A percentile compares a stretch with the other conserved stretches of the same genome.
These are phyloP conservation scores for Kwoniella heveanensis DNA, from an alignment of 768 basidiomycete species.

Conservation along the genomic window DNA sequence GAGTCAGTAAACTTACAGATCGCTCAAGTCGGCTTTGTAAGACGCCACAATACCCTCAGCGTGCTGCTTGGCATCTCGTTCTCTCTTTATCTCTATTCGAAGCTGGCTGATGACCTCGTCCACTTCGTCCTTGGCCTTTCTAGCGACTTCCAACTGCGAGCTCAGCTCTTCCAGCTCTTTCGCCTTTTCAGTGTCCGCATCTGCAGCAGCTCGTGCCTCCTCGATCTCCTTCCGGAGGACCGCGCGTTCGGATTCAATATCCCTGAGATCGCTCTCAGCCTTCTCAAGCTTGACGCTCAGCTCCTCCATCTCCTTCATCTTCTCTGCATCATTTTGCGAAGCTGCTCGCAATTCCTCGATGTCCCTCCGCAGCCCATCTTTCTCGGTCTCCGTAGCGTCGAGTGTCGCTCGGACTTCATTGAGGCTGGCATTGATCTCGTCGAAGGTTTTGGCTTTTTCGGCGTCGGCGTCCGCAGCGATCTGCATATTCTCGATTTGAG, in stretches of 20 bases:
- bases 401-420: background rate
- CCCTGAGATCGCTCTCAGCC: background rate
- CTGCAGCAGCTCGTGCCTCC: background rate
- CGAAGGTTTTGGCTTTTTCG: background rate
- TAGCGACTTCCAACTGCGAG: background rate
- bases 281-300: background rate
- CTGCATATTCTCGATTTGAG: background rate
- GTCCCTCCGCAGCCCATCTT: background rate
- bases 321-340: background rate
- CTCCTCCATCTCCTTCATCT: background rate
- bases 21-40: background rate
- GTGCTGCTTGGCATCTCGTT: background rate
- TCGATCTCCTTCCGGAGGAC: background rate
- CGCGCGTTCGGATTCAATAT: background rate
- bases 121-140: conserved; percentile 3
- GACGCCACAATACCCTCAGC: conserved; percentile 5
- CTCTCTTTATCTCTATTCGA: background rate
- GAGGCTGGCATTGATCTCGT: background rate
- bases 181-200: background rate
- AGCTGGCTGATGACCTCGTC: conserved; percentile 7
- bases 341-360: background rate
- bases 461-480: background rate
- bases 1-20: conserved; percentile 5
- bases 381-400: background rate
- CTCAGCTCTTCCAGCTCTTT: conserved; percentile 2